Conservation (phyloP, 352 stramenopile species). For the Globisporangium splendens region DNA sequence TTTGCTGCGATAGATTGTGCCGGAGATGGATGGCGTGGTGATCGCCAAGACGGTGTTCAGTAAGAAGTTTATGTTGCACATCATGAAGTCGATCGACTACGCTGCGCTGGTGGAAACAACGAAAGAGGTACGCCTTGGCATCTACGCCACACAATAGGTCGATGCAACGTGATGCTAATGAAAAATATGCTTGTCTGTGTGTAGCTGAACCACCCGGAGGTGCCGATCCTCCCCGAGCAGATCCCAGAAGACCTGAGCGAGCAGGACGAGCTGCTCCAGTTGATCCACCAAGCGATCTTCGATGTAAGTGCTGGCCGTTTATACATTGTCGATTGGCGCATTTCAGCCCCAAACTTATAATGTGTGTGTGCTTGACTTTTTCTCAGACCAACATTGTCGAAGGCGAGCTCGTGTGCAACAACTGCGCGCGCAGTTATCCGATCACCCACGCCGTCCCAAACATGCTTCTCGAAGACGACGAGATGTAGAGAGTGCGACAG, state of each 20-base stretch:
- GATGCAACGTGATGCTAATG: neutral
- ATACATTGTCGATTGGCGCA: too few species aligned
- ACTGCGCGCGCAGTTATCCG: conserved; percentile 76
- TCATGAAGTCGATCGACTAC: conserved; percentile 87
- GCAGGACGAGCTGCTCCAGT: conserved; percentile 64
- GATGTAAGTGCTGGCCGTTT: conserved; percentile 39
- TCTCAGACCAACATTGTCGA: conserved; percentile 80
- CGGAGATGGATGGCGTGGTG: conserved; percentile 76
- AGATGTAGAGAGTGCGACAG: conserved; percentile 40
- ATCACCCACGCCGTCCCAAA: conserved; percentile 81
- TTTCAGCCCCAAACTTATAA: neutral
- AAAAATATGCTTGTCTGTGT: neutral
- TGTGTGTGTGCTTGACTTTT: conserved; percentile 6
- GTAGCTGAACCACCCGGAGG: conserved; percentile 77
- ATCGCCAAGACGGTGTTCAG: conserved; percentile 77
- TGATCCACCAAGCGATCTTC: conserved; percentile 79
- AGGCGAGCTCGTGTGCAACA: conserved; percentile 81
- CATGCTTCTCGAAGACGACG: conserved; percentile 84
- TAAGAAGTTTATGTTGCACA: conserved; percentile 84
- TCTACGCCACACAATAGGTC: neutral
- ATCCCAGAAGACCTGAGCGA: conserved; percentile 54
- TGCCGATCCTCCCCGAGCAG: conserved; percentile 63
- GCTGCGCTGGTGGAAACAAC: conserved; percentile 65
- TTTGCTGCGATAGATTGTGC: conserved; percentile 50
- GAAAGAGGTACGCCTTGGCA: conserved; percentile 40